Base-by-base conservation (phyloP, 345 rosid genomes). In the Dipteronia sinensis region DNA sequence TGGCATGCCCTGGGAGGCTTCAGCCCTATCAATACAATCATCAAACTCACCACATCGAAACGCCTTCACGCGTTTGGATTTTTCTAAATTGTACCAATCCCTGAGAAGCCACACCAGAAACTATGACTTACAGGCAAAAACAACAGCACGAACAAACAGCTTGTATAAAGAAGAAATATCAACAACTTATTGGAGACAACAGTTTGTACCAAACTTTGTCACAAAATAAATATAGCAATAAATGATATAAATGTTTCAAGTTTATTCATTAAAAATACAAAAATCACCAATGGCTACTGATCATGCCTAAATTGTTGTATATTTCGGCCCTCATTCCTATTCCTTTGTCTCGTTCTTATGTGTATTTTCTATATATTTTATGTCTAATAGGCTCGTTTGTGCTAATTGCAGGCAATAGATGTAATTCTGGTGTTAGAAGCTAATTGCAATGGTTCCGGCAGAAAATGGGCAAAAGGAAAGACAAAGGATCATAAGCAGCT, bases 11-110 rank as follows among this genome's bases (percentile, higher is more conserved):
- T 83, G 92, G 7, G 96, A 74, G 47, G 96, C 85, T 83, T 93
- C 99, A 49, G 95, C 98, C 85, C 91, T 90, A 76, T 89, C 94
- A 73, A 97, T 97, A 78, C 97, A 93, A 65, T 93, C 98, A 90
- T 90, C 97, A 81, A 97, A 97, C 72, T 97, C 99, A 59, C 97
- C 99, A 77, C 99, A 97, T 77, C 98, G 90, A 81, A 97, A 97
- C 70, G 98, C 91, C 86, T 91, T 97, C 23, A 97, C 99, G 20
- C 98, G 96, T 89, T 97, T 97, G 23, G 99, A 97, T 79, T 93
- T 97, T 84, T 97, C 99, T 80, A 97, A 82, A 82, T 97, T 97
- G 84, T 97, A 97, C 99, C 99, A 97, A 82, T 97, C 99, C 87
- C 99, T 97, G 83, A 68, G 42, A 83, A 76, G 77, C 55, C 76